phyloP scores from a whole-genome alignment of 495 filamentous ascomycete genomes.

The Glutinoglossum americanum region DNA sequence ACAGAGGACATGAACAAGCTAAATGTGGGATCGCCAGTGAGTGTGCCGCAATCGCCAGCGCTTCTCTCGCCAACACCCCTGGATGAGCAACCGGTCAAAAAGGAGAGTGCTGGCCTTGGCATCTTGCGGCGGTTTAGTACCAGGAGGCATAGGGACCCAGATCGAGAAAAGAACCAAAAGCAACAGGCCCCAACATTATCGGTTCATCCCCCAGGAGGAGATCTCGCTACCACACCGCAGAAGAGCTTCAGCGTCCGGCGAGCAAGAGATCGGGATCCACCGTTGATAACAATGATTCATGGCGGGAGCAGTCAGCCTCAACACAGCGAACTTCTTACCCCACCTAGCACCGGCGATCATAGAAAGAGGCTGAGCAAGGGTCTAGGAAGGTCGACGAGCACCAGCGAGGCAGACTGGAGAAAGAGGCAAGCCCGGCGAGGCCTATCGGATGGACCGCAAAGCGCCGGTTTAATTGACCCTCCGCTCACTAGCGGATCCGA shows the following conservation, averaged over 20 bases:
- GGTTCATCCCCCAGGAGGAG: constrained; percentile 47
- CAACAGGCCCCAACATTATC: constrained; percentile 47
- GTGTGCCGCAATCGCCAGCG: constrained; percentile 29
- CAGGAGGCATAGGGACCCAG: constrained; percentile 38
- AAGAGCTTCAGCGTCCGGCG: constrained; percentile 70
- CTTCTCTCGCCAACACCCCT: constrained; percentile 29
- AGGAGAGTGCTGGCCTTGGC: constrained; percentile 73
- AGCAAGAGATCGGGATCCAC: constrained; percentile 37
- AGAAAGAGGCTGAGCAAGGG: constrained; percentile 37
- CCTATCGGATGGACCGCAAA: constrained; percentile 28
- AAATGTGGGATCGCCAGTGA: constrained; percentile 29
- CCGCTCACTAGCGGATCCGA: constrained; percentile 64
- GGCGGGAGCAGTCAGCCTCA: constrained; percentile 45
- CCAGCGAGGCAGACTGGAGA: constrained; percentile 60
- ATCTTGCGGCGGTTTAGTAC: constrained; percentile 83
- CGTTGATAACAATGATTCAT: constrained; percentile 29
- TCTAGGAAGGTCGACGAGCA: constrained; percentile 62
- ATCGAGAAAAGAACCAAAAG: constrained; percentile 31
- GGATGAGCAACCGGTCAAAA: constrained; percentile 46
- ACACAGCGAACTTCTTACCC: constrained; percentile 50
- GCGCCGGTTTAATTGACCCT: constrained; percentile 28
- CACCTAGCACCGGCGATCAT: constrained; percentile 38
- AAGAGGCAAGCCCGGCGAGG: constrained; percentile 34
- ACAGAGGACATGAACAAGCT: constrained; percentile 53
- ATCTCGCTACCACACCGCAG: constrained; percentile 35